phyloP scores from a whole-genome alignment of 768 basidiomycete species.

The Podaxis sp. region DNA sequence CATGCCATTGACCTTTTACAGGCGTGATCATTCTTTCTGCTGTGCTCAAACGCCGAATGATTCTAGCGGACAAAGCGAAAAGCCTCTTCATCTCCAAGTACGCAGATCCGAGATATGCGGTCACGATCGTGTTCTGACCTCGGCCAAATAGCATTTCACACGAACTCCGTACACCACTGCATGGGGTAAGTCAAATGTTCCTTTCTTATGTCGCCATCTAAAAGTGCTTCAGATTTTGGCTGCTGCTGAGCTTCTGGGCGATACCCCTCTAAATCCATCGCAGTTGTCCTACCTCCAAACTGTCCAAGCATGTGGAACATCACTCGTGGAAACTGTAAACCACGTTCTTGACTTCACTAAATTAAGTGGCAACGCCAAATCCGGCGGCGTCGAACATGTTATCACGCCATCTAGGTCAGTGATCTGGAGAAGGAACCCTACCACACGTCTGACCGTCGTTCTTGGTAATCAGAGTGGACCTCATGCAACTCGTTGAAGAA shows the following conservation, averaged over 20 bases:
- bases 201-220: neutral
- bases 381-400: constrained; percentile 74
- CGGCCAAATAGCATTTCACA: constrained; percentile 70
- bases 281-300: constrained; percentile 90
- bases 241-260: constrained; percentile 86
- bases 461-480: constrained; percentile 51
- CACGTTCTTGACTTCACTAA: constrained; percentile 97
- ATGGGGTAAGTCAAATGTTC: constrained; percentile 59
- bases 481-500: constrained; percentile 83
- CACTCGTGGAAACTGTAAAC: constrained; percentile 93
- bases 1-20: constrained; percentile 20
- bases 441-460: constrained; percentile 9
- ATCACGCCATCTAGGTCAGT: constrained; percentile 67
- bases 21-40: constrained; percentile 93
- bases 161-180: constrained; percentile 87
- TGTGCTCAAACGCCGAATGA: constrained; percentile 89
- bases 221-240: constrained; percentile 66
- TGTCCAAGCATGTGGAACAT: constrained; percentile 93
- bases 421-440: constrained; percentile 1
- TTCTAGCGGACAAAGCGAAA: constrained; percentile 93
- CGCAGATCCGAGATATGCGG: constrained; percentile 20
- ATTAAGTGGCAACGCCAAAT: constrained; percentile 81
- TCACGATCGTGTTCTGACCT: neutral
- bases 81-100: constrained; percentile 91
- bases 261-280: constrained; percentile 77